Evolutionary conservation across 805 yeast genomes (phyloP), one percentile per base, ranked within the genome.

Genomic region (Kuraishia hungarica): DNA sequence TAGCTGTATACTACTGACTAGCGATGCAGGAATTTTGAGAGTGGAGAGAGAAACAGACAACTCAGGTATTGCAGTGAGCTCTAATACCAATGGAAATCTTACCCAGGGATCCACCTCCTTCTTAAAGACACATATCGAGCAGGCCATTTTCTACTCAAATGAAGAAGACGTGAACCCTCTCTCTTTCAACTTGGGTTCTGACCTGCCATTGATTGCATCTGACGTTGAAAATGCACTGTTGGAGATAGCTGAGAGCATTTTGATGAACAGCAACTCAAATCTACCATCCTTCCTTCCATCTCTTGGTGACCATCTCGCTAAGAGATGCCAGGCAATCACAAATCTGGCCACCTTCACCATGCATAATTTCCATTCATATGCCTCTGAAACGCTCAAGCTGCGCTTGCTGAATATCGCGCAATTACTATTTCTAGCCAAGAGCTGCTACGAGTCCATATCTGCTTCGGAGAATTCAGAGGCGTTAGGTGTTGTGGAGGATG

Each of bases 111-210:
- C 48, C 56, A 19, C 24, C 39, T 46, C 39, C 17, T 46, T 83
- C 51, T 73, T 88, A 39, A 85, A 84, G 64, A 80, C 89, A 0
- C 92, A 85, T 61, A 80, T 93, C 22, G 94, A 87, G 60, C 97
- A 92, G 68, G 96, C 92, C 0, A 81, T 92, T 1, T 86, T 84
- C 62, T 87, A 81, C 58, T 77, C 82, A 1, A 69, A 66, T 10
- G 60, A 69, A 5, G 62, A 63, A 1, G 26, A 50, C 4, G 10
- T 20, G 11, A 80, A 74, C 56, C 84, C 85, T 6, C 64, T 83
- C 20, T 74, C 75, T 23, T 80, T 83, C 58, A 73, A 67, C 39
- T 39, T 58, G 15, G 56, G 53, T 17, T 19, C 49, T 2, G 35
- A 28, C 39, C 24, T 46, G 49, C 50, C 39, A 7, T n/a, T 52